phyloP scores from a whole-genome alignment of 176 grass and related monocot genomes.

The Triticum monococcum region DNA sequence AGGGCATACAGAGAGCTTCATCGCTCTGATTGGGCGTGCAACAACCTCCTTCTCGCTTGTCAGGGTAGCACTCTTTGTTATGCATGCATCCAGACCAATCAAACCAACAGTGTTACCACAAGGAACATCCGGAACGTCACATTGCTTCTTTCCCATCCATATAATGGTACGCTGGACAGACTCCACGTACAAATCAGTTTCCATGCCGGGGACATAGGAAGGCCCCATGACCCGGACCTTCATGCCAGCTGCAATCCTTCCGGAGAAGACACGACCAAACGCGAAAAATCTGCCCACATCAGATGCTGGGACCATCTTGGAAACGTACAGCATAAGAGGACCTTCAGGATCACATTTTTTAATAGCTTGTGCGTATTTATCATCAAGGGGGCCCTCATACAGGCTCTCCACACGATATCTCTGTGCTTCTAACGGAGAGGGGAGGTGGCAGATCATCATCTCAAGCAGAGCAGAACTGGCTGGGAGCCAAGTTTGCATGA shows the following conservation, averaged over 20 bases:
- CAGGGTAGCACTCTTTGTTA: constrained; percentile 45
- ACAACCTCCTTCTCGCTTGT: constrained; percentile 31
- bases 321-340: neutral
- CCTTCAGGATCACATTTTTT: neutral
- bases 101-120: constrained; percentile 45
- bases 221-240: constrained; percentile 39
- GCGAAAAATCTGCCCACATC: neutral
- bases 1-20: constrained; percentile 50
- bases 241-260: neutral
- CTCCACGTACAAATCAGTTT: constrained; percentile 52
- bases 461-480: neutral
- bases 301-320: neutral
- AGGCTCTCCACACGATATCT: neutral
- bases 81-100: constrained; percentile 55
- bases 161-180: constrained; percentile 59
- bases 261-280: neutral
- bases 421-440: neutral
- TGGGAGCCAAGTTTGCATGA: neutral
- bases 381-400: neutral
- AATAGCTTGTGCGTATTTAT: neutral
- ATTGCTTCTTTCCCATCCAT: constrained; percentile 68
- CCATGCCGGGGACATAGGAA: constrained; percentile 54
- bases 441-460: neutral
- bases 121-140: constrained; percentile 26
- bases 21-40: constrained; percentile 45